A percentile compares a stretch with the other conserved stretches of the same genome.
Evolutionary conservation across 1,284 basidiomycete species (phyloP).

Genomic region (Mycosarcoma maydis): DNA sequence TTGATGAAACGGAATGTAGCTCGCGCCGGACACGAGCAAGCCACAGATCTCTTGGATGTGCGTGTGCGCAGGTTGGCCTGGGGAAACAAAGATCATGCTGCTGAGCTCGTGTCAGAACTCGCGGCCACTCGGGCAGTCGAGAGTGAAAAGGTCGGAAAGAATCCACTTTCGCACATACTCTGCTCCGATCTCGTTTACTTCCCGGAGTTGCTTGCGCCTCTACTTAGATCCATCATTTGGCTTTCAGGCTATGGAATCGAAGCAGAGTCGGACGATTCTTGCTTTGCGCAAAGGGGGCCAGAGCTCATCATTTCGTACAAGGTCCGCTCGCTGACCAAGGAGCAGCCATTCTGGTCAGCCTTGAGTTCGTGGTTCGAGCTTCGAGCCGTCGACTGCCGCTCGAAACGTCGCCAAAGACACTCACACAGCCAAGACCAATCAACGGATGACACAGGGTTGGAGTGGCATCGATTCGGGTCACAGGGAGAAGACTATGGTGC

Average conservation of each 20-base stretch:
- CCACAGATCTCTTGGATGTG: slow-evolving; percentile 13
- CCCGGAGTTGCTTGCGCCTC: slow-evolving; percentile 60
- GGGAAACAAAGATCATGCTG: slow-evolving; percentile 49
- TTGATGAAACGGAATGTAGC: slow-evolving; percentile 58
- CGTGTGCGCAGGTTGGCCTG: slow-evolving; percentile 52
- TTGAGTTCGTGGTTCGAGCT: slow-evolving; percentile 85
- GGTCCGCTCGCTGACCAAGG: slow-evolving; percentile 79
- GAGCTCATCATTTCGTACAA: slow-evolving; percentile 71
- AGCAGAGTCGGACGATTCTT: not conserved
- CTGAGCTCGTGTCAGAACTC: slow-evolving; percentile 19
- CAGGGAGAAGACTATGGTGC: slow-evolving; percentile 23
- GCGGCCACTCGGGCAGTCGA: not conserved
- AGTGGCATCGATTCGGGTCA: slow-evolving; percentile 38
- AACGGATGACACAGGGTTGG: not conserved
- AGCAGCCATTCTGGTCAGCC: slow-evolving; percentile 80
- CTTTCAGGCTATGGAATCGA: slow-evolving; percentile 31
- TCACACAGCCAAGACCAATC: not conserved
- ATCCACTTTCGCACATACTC: slow-evolving; percentile 56
- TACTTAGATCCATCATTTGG: slow-evolving; percentile 57
- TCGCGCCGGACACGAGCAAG: slow-evolving; percentile 23
- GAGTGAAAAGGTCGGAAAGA: not conserved
- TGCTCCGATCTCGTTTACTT: slow-evolving; percentile 66
- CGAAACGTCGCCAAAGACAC: not conserved
- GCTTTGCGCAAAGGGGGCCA: slow-evolving; percentile 6
- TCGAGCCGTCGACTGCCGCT: slow-evolving; percentile 70